Conservation (phyloP, 2,329 filamentous ascomycete species). For the Sarocladiaceae sp. region DNA sequence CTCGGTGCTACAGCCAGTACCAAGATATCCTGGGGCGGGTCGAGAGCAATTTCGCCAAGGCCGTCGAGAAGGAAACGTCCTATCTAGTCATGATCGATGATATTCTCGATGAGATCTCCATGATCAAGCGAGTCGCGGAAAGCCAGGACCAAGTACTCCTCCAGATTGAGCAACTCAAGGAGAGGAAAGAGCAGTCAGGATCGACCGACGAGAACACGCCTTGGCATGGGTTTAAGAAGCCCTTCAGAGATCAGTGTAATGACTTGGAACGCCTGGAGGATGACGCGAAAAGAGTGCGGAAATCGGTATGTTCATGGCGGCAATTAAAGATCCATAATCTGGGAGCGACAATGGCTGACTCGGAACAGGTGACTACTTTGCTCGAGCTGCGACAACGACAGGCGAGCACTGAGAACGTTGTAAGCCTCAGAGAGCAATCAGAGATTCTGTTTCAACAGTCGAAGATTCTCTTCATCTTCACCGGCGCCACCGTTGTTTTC, state of each 20-base stretch:
- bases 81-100: slow-evolving; percentile 9
- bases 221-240: slow-evolving; percentile 5
- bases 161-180: background rate
- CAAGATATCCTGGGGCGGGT: slow-evolving; percentile 3
- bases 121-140: slow-evolving; percentile 1
- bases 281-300: slow-evolving; percentile 5
- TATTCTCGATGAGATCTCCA: slow-evolving; percentile 3
- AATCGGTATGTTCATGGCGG: background rate
- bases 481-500: slow-evolving; percentile 3
- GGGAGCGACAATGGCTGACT: background rate
- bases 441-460: slow-evolving; percentile 7
- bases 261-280: slow-evolving; percentile 5
- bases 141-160: background rate
- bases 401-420: slow-evolving; percentile 8
- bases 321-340: background rate
- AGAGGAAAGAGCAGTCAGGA: background rate
- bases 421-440: slow-evolving; percentile 6
- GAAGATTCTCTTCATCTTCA: slow-evolving; percentile 7
- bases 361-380: background rate
- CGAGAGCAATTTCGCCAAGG: slow-evolving; percentile 3
- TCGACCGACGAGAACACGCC: background rate
- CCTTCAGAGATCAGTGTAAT: background rate
- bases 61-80: slow-evolving; percentile 1
- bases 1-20: slow-evolving; percentile 3
- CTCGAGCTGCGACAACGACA: slow-evolving; percentile 3